Evolutionary conservation across 768 basidiomycete species (phyloP), one percentile per base, ranked within the genome.

Genomic region (Dacryopinax primogenitus): DNA sequence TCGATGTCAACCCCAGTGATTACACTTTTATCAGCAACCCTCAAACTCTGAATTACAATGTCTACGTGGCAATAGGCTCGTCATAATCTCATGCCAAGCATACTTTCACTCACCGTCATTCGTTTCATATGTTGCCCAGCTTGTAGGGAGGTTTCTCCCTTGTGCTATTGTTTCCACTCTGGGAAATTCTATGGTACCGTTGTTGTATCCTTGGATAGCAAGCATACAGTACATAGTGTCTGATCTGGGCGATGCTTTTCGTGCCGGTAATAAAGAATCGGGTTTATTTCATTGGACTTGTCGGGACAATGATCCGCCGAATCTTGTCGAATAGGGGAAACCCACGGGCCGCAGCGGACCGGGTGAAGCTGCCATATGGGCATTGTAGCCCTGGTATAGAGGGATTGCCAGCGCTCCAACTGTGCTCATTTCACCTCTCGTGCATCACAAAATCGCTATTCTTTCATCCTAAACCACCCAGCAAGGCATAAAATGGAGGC

Each of bases 1-100:
- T 83, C 65, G 77, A 80, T 69, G 71, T 81, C 66, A 77, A 78
- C 18, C 80, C 80, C 9, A 58, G 13, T 30, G 51, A 58, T 30
- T 58, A 15, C 51, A 58, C 23, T 28, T 58, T 58, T 30, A 28
- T 6, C 51, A 30, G 18, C 30, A 58, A 21, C 51, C 13, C 26
- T 9, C 51, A 58, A 21, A 11, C 12, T 13, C 32, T 15, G 13
- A 58, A 58, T 30, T 58, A 15, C 51, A 58, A 58, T 30, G 51
- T 58, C 3, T 58, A 58, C 21, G 51, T 58, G 26, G 51, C 51
- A 2, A 58, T 58, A 30, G 51, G 51, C 51, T 32, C 23, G 26
- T 58, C 51, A 58, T 58, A 30, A 32, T 28, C 30, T 58, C 26
- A 28, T 23, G 16, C 36, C 36, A 9, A 9, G 9, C 36, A 18